A percentile compares a stretch with the other conserved stretches of the same genome.
phyloP scores from a whole-genome alignment of 2,329 filamentous ascomycete genomes.

The Nothophaeocryptopus gaeumannii region DNA sequence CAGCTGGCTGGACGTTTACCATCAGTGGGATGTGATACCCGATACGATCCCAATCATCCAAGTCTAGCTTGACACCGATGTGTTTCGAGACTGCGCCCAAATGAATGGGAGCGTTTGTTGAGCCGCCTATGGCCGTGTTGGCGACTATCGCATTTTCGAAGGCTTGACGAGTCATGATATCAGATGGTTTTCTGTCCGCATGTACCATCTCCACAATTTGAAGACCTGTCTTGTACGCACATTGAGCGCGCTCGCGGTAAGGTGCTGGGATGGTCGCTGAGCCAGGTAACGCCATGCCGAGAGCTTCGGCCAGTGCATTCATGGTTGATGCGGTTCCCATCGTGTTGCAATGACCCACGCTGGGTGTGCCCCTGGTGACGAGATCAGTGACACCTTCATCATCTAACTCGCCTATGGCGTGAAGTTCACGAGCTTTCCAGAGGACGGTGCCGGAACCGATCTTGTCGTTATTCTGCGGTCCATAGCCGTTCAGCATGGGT shows the following conservation, averaged over 20 bases:
- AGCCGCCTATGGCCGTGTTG: slow-evolving; percentile 56
- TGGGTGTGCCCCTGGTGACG: slow-evolving; percentile 29
- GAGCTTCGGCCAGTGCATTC: slow-evolving; percentile 33
- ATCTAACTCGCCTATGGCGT: slow-evolving; percentile 29
- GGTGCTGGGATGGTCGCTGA: slow-evolving; percentile 31
- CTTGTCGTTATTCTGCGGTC: slow-evolving; percentile 16
- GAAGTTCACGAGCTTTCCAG: slow-evolving; percentile 33
- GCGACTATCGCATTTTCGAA: slow-evolving; percentile 57
- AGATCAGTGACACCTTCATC: slow-evolving; percentile 29
- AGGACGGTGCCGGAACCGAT: slow-evolving; percentile 32
- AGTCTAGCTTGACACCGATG: slow-evolving; percentile 49
- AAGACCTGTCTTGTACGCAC: slow-evolving; percentile 31
- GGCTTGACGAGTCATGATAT: slow-evolving; percentile 55
- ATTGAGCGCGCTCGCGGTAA: slow-evolving; percentile 31
- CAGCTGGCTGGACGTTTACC: slow-evolving; percentile 55
- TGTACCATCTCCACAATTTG: slow-evolving; percentile 35
- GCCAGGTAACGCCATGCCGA: slow-evolving; percentile 33
- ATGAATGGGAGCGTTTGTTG: slow-evolving; percentile 58
- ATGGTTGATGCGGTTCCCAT: slow-evolving; percentile 35
- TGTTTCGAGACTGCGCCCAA: slow-evolving; percentile 56
- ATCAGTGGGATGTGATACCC: slow-evolving; percentile 53
- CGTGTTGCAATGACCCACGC: slow-evolving; percentile 33
- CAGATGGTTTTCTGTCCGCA: slow-evolving; percentile 42
- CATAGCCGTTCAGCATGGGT: slow-evolving; percentile 34
- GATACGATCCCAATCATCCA: slow-evolving; percentile 55